phyloP scores from a whole-genome alignment of 305 asterid species.

The Petunia hybrid region DNA sequence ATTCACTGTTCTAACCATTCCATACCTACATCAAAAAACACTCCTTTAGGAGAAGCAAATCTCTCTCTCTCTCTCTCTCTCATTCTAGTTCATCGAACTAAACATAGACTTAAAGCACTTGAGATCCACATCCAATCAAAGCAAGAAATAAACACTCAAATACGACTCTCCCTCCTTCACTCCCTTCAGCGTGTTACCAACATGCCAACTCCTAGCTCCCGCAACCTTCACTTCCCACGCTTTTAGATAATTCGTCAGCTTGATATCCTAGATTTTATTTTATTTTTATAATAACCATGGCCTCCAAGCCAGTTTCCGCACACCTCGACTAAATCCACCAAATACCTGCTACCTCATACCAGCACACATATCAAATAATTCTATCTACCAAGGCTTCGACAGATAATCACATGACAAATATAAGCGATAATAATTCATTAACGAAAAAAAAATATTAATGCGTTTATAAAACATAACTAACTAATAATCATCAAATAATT shows the following conservation, averaged over 20 bases:
- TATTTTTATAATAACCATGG: too few species aligned
- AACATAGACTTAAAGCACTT: not conserved
- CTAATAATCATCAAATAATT: not conserved
- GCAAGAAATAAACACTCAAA: not conserved
- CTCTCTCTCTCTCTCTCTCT: not conserved
- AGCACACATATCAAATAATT: too few species aligned
- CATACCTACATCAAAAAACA: not conserved
- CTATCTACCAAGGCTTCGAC: too few species aligned
- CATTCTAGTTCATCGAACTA: not conserved
- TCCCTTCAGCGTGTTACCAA: not conserved
- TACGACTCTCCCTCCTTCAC: not conserved
- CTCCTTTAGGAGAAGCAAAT: not conserved
- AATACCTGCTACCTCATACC: too few species aligned
- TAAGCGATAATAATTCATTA: too few species aligned
- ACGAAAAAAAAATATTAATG: conserved; percentile 1
- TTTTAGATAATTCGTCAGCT: not conserved
- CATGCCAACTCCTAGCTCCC: not conserved
- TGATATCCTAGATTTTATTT: not conserved
- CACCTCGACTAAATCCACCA: too few species aligned
- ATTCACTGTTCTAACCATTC: not conserved
- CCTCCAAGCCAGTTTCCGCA: too few species aligned
- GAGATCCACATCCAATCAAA: not conserved
- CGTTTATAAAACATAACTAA: too few species aligned
- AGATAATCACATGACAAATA: not conserved
- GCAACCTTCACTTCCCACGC: not conserved